These are phyloP conservation scores for Rhynchospora tenuis DNA, from an alignment of 176 grass and related monocot species.

Conservation along the genomic window DNA sequence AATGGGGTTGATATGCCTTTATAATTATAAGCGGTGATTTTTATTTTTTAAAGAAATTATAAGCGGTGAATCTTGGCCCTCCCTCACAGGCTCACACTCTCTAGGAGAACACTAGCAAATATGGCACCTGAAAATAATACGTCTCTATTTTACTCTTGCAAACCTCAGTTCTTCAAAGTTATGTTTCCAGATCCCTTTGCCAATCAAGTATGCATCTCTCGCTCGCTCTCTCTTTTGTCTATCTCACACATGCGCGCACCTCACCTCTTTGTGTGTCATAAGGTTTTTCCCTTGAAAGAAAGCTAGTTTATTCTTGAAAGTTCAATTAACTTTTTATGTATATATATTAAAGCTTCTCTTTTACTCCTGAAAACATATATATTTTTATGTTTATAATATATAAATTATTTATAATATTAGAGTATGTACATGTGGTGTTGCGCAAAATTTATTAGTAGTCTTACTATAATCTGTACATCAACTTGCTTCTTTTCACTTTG, in stretches of 20 bases:
- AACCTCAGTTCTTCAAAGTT: slow-evolving; percentile 19
- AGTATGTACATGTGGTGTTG: not conserved
- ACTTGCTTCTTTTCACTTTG: not conserved
- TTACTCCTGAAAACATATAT: not conserved
- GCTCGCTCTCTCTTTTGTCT: no score
- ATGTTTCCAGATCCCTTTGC: not conserved
- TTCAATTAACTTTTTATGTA: not conserved
- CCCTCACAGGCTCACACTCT: not conserved
- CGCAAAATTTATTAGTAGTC: not conserved
- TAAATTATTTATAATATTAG: not conserved
- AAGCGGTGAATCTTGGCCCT: no score
- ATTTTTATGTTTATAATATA: not conserved
- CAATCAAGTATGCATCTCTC: slow-evolving; percentile 1
- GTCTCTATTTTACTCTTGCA: not conserved
- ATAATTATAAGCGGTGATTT: no score
- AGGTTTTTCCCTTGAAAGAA: no score
- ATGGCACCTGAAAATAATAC: not conserved
- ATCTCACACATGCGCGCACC: no score
- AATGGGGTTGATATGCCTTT: no score
- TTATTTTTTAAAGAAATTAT: no score
- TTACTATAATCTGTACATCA: not conserved
- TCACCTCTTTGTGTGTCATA: no score
- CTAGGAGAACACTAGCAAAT: not conserved
- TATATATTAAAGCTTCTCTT: not conserved
- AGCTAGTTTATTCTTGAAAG: not conserved